phyloP scores from a whole-genome alignment of 257 asterid species.

The Nyctanthes arbortristis region DNA sequence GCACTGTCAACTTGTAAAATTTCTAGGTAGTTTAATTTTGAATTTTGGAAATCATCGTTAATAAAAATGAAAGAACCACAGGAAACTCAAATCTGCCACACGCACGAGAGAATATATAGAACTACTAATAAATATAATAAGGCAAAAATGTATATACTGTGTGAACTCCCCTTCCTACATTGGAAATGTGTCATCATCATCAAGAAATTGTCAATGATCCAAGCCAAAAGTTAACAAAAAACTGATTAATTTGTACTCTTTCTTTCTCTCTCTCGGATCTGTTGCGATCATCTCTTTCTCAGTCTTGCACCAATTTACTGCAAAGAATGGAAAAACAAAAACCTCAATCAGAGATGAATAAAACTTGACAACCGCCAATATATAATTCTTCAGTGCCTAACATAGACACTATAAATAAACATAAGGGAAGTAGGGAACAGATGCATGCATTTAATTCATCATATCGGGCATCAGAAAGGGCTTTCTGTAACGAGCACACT shows the following conservation, averaged over 20 bases:
- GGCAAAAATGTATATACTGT: too few relatives aligned
- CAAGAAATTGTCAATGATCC: background rate
- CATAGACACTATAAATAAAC: background rate
- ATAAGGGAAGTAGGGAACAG: background rate
- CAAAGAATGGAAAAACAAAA: background rate
- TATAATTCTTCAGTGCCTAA: background rate
- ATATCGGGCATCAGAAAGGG: background rate
- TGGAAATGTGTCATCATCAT: conserved; percentile 5
- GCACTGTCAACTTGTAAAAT: too few relatives aligned
- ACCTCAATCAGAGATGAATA: background rate
- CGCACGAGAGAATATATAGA: too few relatives aligned
- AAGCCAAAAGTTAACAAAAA: conserved; percentile 12
- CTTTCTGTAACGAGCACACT: background rate
- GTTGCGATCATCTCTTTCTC: background rate
- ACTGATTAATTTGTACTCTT: background rate
- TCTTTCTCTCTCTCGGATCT: too few relatives aligned
- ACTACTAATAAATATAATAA: too few relatives aligned
- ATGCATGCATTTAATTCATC: background rate
- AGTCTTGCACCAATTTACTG: conserved; percentile 17
- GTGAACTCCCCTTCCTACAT: conserved; percentile 13
- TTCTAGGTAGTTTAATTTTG: too few relatives aligned
- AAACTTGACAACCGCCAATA: background rate
- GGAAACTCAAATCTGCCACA: too few relatives aligned
- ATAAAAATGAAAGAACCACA: too few relatives aligned
- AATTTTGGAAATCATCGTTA: too few relatives aligned